Base-by-base conservation (phyloP, 148 eudicot genomes). In the Salicornia ramosissima region DNA sequence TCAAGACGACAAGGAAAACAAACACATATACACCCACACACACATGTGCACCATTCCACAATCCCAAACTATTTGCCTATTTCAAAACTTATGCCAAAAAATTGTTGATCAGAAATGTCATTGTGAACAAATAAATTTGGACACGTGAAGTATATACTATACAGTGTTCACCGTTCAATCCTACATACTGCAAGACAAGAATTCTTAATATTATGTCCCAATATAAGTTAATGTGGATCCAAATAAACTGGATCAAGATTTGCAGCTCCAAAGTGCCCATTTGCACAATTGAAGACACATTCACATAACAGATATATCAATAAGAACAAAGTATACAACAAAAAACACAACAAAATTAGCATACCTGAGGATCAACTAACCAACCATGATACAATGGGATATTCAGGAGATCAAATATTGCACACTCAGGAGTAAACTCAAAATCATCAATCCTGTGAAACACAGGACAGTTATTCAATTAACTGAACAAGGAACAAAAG, bases 341-440 rank as follows among this genome's bases (percentile, higher is more conserved):
- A 53, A 13, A 52, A 21, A 54, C 25, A 69, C 33, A 15, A 33
- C 52, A 46, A 1, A 28, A 34, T 19, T 33, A 64, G 55, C 79
- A 71, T 90, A 90, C 98, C 95, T 93, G 96, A 46, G 95, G 90
- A 85, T 93, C 98, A 77, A 93, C 86, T 68, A 93, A 81, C 98
- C 98, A 93, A 60, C 98, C 98, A 83, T 93, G 96, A 72, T 87
- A 93, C 19, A 93, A 84, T 21, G 98, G 95, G 71, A 93, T 93
- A 73, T 87, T 96, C 82, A 93, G 68, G 60, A 93, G 85, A 79
- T 93, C 95, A 79, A 90, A 93, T 77, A 93, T 93, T 64, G 98
- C 92, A 79, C 95, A 93, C 85, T 93, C 98, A 4, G 67, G 86
- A 52, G 98, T 93, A 75, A 93, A 93, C 80, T 93, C 98, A 80